These are phyloP conservation scores for Berkeleyomyces basicola DNA, from an alignment of 2,329 filamentous ascomycete genomes.

Conservation along the genomic window DNA sequence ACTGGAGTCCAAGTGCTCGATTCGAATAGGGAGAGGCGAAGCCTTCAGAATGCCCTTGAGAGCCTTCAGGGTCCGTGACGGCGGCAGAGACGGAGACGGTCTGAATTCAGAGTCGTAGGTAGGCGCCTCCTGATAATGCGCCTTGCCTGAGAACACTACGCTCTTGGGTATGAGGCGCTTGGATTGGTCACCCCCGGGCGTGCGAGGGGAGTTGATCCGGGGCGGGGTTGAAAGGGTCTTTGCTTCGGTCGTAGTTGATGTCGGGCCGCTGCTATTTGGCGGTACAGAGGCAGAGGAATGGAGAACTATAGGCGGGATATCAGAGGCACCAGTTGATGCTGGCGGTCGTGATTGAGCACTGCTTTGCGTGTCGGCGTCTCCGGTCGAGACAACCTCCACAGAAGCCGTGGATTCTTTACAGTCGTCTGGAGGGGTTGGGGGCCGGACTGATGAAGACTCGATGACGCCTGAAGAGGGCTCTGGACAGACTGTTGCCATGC, in stretches of 20 bases:
- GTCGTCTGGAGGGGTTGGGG: constrained; percentile 51
- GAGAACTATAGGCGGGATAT: neutral
- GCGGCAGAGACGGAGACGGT: constrained; percentile 11
- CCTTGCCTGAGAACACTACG: constrained; percentile 39
- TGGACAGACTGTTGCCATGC: constrained; percentile 4
- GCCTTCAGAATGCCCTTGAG: constrained; percentile 65
- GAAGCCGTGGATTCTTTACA: constrained; percentile 23
- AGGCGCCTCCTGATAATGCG: constrained; percentile 40
- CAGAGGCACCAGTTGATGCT: neutral
- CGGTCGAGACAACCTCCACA: constrained; percentile 22
- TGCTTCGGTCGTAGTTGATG: neutral
- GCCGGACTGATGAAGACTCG: constrained; percentile 38
- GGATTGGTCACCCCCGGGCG: constrained; percentile 26
- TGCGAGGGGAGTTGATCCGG: constrained; percentile 28
- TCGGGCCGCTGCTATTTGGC: neutral
- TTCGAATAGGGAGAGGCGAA: constrained; percentile 31
- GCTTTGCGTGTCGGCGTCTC: constrained; percentile 25
- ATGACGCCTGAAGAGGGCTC: neutral
- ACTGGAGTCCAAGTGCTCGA: constrained; percentile 22
- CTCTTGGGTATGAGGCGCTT: constrained; percentile 33
- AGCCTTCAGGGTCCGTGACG: constrained; percentile 9
- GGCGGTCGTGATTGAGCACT: constrained; percentile 14
- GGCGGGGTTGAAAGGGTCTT: constrained; percentile 34
- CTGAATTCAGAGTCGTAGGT: constrained; percentile 24
- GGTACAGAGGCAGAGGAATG: neutral